phyloP scores from a whole-genome alignment of 352 stramenopile genomes.

The Pythium dissotocum region DNA sequence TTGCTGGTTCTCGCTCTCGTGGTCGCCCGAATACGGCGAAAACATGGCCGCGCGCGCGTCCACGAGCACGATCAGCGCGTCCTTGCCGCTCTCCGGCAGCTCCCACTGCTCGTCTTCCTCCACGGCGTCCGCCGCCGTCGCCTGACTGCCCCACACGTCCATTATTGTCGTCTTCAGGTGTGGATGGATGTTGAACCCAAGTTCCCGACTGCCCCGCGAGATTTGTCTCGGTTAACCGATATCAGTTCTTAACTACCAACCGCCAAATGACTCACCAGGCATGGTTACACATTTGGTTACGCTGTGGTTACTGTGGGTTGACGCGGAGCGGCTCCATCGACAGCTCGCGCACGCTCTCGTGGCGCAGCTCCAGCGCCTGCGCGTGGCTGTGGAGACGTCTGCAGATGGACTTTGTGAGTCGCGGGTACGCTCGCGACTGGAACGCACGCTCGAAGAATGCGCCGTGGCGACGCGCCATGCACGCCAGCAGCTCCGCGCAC shows the following conservation, averaged over 20 bases:
- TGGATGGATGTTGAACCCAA: neutral
- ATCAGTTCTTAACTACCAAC: neutral
- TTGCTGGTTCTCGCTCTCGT: constrained; percentile 2
- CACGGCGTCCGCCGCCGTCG: neutral
- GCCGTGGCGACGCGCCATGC: constrained; percentile 30
- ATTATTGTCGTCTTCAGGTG: neutral
- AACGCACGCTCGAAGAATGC: constrained; percentile 47
- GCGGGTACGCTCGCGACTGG: constrained; percentile 49
- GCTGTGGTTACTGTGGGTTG: constrained; percentile 19
- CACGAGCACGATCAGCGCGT: constrained; percentile 77
- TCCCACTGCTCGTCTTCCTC: constrained; percentile 62
- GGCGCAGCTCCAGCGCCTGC: constrained; percentile 12
- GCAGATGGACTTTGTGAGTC: constrained; percentile 49
- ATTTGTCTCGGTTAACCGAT: neutral
- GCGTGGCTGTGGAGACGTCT: constrained; percentile 29
- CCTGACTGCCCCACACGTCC: constrained; percentile 4
- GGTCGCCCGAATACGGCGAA: constrained; percentile 34
- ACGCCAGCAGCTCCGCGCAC: constrained; percentile 39
- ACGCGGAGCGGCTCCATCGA: constrained; percentile 26
- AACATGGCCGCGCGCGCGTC: constrained; percentile 77
- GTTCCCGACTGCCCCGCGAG: neutral
- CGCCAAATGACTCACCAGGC: neutral
- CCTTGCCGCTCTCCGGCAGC: constrained; percentile 56
- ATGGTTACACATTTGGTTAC: neutral
- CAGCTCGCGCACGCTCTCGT: constrained; percentile 23